Base-by-base conservation (phyloP, 495 filamentous ascomycete genomes). In the Xylaria nigripes region DNA sequence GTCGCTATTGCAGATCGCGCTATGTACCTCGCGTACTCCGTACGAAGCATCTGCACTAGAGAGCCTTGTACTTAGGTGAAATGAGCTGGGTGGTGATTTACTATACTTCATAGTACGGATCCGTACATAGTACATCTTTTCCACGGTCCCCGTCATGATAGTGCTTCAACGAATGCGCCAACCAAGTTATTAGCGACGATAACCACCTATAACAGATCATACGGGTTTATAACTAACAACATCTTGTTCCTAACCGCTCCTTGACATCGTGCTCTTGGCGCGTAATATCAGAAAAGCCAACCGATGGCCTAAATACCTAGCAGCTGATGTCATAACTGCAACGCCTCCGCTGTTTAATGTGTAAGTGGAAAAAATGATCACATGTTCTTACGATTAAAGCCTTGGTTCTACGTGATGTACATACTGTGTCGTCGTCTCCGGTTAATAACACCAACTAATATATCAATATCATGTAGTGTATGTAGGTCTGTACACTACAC, bases 1-100 rank as follows among this genome's bases (percentile, higher is more conserved):
- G 60, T 55, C 50, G 53, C 29, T 52, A 40, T 40, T 12, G 36
- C 36, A 40, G 36, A 40, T 40, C 36, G n/a, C 36, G 36, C 36
- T 40, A 40, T 40, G 36, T 40, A 40, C 36, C 36, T 19, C 5
- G 36, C 18, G 36, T 29, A 29, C 27, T 29, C 9, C 15, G 13
- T 36, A 19, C 36, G 36, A 18, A 40, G 15, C 18, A 40, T 9
- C n/a, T 29, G 27, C 32, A 2, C 32, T 36, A 12, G 6, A 5
- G 2, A n/a, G n/a, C n/a, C n/a, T n/a, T n/a, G n/a, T 30, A 30
- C 27, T 10, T 30, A 30, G 27, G 27, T n/a, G n/a, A n/a, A n/a
- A n/a, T n/a, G n/a, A n/a, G n/a, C n/a, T n/a, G n/a, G n/a, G n/a
- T n/a, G n/a, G n/a, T n/a, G n/a, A n/a, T n/a, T n/a, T n/a, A n/a